Conservation (phyloP, 208 protist species). For the Perkinsela sp. region DNA sequence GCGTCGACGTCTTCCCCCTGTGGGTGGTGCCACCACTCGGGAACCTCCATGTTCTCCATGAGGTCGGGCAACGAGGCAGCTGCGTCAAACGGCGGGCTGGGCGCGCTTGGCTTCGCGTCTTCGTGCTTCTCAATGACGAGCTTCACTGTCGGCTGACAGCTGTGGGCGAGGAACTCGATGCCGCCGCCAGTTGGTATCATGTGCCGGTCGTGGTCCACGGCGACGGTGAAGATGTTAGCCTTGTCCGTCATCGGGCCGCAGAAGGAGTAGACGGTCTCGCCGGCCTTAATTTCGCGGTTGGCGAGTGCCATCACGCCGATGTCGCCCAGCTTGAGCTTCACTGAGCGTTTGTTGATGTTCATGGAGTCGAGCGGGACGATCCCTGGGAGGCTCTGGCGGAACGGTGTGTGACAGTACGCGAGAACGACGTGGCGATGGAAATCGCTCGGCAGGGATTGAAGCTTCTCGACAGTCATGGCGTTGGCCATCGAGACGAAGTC, state of each 20-base stretch:
- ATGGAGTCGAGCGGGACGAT: neutral
- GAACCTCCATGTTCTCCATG: neutral
- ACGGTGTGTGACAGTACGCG: neutral
- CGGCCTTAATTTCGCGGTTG: neutral
- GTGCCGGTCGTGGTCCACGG: neutral
- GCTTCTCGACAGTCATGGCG: neutral
- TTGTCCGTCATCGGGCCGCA: neutral
- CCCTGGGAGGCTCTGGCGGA: neutral
- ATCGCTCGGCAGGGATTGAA: neutral
- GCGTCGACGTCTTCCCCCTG: neutral
- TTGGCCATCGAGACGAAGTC: neutral
- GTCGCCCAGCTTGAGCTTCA: neutral
- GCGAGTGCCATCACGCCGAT: neutral
- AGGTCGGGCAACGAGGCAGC: neutral
- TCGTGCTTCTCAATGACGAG: constrained; percentile 14
- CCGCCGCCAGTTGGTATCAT: constrained; percentile 9
- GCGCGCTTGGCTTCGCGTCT: neutral
- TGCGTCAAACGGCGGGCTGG: neutral
- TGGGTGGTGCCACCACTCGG: neutral
- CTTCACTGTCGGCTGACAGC: constrained; percentile 34
- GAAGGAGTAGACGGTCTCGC: neutral
- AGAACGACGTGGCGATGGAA: neutral
- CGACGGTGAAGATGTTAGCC: neutral
- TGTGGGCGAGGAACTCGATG: constrained; percentile 38
- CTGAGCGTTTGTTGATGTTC: neutral